Conservation (phyloP, 2,329 filamentous ascomycete species). For the Verticillium longisporum region DNA sequence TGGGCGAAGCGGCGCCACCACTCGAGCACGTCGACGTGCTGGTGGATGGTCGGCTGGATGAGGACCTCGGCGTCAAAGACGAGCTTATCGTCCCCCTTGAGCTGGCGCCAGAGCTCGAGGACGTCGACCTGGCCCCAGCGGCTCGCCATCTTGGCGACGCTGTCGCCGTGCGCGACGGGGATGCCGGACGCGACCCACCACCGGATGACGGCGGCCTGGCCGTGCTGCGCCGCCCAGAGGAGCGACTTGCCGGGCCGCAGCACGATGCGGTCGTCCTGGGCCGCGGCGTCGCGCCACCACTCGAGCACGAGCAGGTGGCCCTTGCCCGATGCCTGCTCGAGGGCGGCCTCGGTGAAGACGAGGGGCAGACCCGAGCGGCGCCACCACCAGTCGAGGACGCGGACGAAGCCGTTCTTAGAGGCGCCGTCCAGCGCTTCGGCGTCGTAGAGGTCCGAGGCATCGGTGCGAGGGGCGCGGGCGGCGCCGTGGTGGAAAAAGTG, state of each 20-base stretch:
- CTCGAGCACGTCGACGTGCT: conserved; percentile 76
- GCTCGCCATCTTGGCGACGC: conserved; percentile 76
- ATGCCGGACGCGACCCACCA: conserved; percentile 88
- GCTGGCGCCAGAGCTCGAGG: conserved; percentile 70
- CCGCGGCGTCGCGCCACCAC: conserved; percentile 79
- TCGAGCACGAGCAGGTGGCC: conserved; percentile 82
- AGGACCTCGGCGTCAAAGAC: conserved; percentile 79
- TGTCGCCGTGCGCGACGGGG: conserved; percentile 71
- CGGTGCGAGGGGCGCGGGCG: neutral
- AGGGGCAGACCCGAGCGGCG: conserved; percentile 68
- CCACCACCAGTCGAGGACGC: conserved; percentile 89
- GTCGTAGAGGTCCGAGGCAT: conserved; percentile 47
- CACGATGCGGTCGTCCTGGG: conserved; percentile 48
- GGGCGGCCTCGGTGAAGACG: conserved; percentile 77
- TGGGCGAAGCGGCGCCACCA: conserved; percentile 78
- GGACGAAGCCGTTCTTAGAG: conserved; percentile 75
- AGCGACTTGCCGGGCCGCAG: conserved; percentile 82
- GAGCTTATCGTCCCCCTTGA: conserved; percentile 60
- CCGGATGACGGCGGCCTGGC: conserved; percentile 66
- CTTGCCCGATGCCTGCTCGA: conserved; percentile 81
- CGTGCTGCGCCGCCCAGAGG: conserved; percentile 75
- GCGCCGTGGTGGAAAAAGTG: conserved; percentile 60
- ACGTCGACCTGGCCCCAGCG: conserved; percentile 80
- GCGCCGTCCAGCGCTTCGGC: conserved; percentile 81
- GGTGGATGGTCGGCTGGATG: conserved; percentile 80